Evolutionary conservation across 116 monocot species (phyloP), one percentile per base, ranked within the genome.

Genomic region (Phalaenopsis hybrid): DNA sequence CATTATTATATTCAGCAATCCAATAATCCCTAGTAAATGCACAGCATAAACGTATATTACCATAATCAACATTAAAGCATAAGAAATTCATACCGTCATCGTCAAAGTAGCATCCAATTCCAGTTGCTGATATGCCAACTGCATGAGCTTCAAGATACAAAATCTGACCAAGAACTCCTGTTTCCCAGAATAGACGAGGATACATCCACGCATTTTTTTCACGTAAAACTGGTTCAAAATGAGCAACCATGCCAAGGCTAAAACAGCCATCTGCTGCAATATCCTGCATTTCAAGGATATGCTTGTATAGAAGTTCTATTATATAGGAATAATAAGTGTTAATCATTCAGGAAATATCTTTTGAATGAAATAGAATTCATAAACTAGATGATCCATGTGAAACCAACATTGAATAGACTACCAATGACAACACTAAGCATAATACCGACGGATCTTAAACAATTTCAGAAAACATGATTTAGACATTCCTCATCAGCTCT

Each of bases 71-170:
- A 72, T 41, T 5, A 72, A 44, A 45, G 75, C 45, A 20, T 75
- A 33, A 77, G 23, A 51, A 28, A 77, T 12, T 25, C 85, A 76
- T 92, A 95, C 99, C 99, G 77, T 87, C 92, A 80, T 99, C 92
- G 83, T 99, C 95, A 81, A 99, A 95, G 82, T 93, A 99, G 88
- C 99, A 99, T 78, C 99, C 99, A 80, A 99, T 99, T 75, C 99
- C 99, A 45, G 99, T 99, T 28, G 99, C 99, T 78, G 99, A 95
- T 81, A 95, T 88, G 49, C 95, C 99, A 87, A 99, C 86, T 28
- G 95, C 99, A 90, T 99, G 99, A 15, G 99, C 95, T 85, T 99
- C 99, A 70, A 99, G 95, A 80, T 95, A 95, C 41, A 99, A 68
- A 4, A 99, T 87, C 78, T 99, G 99, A 79, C 99, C 99, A 79